These are phyloP conservation scores for Hypoxylon sp. DNA, from an alignment of 2,329 filamentous ascomycete species.

Conservation along the genomic window DNA sequence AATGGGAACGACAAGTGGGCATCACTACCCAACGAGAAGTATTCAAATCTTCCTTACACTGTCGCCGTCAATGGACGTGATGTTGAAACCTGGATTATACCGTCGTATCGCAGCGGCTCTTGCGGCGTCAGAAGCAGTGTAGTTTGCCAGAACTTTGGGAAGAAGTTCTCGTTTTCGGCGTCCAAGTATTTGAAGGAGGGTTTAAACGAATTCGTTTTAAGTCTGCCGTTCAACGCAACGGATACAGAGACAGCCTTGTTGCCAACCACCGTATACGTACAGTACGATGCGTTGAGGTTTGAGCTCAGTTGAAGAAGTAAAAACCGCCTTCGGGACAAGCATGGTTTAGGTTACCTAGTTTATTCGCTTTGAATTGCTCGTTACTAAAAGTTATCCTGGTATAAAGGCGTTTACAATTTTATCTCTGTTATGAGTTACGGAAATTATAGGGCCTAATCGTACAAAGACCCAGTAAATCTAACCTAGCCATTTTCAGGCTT, in stretches of 20 bases:
- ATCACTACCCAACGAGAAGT: slow-evolving; percentile 66
- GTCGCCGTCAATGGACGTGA: slow-evolving; percentile 58
- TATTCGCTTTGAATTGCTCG: too few species aligned
- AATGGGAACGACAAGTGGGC: slow-evolving; percentile 71
- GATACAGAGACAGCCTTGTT: slow-evolving; percentile 70
- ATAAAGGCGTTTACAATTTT: too few species aligned
- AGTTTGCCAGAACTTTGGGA: slow-evolving; percentile 71
- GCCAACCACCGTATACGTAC: slow-evolving; percentile 69
- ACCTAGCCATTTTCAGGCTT: not conserved
- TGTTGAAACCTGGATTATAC: slow-evolving; percentile 69
- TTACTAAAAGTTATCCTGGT: too few species aligned
- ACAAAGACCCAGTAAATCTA: not conserved
- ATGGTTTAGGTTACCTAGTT: too few species aligned
- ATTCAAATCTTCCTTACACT: slow-evolving; percentile 67
- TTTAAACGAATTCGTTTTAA: slow-evolving; percentile 68
- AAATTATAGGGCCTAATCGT: not conserved
- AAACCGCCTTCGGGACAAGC: not conserved
- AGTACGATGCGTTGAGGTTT: slow-evolving; percentile 74
- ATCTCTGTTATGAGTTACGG: not conserved
- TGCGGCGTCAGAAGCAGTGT: slow-evolving; percentile 72
- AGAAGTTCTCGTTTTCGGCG: slow-evolving; percentile 71
- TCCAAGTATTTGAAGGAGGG: slow-evolving; percentile 62
- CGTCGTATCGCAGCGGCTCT: slow-evolving; percentile 69
- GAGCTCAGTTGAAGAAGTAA: slow-evolving; percentile 59
- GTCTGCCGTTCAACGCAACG: slow-evolving; percentile 70